Evolutionary conservation across 129 eudicot genomes (phyloP).

Genomic region (Cynara cardunculus): DNA sequence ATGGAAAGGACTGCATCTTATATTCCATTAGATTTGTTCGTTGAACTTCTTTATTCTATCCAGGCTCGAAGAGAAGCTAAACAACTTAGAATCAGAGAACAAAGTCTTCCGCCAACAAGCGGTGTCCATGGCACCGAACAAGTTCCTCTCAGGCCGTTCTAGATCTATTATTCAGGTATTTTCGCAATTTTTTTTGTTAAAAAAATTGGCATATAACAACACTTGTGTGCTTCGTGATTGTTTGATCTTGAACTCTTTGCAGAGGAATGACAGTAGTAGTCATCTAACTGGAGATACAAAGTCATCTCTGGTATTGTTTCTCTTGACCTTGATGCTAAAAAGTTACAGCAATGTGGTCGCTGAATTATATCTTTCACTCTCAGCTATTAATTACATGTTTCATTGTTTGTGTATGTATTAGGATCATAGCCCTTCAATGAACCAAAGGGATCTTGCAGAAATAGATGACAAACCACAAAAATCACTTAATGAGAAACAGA

Average conservation of each 20-base stretch:
- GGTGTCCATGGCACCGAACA: conserved; percentile 91
- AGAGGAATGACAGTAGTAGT: conserved; percentile 81
- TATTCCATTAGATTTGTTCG: background rate
- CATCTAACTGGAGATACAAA: conserved; percentile 43
- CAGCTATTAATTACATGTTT: conserved; percentile 4
- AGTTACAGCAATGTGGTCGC: background rate
- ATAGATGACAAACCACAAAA: conserved; percentile 87
- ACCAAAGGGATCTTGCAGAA: conserved; percentile 50
- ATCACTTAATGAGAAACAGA: conserved; percentile 94
- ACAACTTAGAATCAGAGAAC: conserved; percentile 86
- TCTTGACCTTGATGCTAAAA: conserved; percentile 6
- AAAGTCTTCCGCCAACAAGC: conserved; percentile 98
- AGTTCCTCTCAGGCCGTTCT: conserved; percentile 83
- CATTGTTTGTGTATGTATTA: conserved; percentile 21
- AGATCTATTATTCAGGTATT: conserved; percentile 85
- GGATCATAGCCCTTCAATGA: conserved; percentile 75
- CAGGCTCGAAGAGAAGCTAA: conserved; percentile 87
- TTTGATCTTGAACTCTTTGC: conserved; percentile 33
- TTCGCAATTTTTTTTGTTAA: background rate
- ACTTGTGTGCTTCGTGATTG: background rate
- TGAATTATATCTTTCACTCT: background rate
- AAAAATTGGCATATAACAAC: background rate
- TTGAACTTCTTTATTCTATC: conserved; percentile 1
- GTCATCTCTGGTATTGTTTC: conserved; percentile 47
- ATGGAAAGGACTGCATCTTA: background rate